Base-by-base conservation (phyloP, 2,329 filamentous ascomycete genomes). In the Chaetomium olivaceum region DNA sequence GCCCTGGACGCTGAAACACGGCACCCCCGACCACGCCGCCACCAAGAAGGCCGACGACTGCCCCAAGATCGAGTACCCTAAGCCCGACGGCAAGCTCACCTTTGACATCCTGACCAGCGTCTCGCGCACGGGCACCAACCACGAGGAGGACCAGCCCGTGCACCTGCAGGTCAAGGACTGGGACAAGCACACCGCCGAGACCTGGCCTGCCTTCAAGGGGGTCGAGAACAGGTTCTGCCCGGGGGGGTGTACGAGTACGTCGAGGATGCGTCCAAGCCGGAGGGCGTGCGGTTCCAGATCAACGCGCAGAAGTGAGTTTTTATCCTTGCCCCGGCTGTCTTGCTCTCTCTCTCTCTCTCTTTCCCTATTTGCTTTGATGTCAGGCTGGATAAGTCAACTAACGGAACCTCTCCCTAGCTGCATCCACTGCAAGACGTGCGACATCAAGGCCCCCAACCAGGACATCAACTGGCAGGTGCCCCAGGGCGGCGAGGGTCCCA, bases 401-500 rank as follows among this genome's bases (percentile, higher is more conserved):
- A 69, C 80, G 3, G n/a, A 74, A 75, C 58, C 1, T n/a, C 27
- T 29, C 27, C 59, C 12, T 72, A 97, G 93, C 80, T 99, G 95
- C 77, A 96, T 99, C 70, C 95, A 99, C 80, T 99, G 95, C 85
- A 99, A 99, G 85, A 99, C 95, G 16, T 99, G 95, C 77, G 95
- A 99, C 78, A 99, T 99, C 81, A 99, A 99, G 82, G 94, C 92
- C 19, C 95, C 95, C 8, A 87, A 89, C 68, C 95, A 99, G 81
- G 95, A 98, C 76, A 98, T 99, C 79, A 97, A 97, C 78, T 97
- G 92, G 92, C 87, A 92, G 72, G 95, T 95, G 36, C 95, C 95
- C 7, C 93, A 97, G 76, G 93, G 95, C 70, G 95, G 94, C 60
- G 95, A 89, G 72, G 87, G 87, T 1, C 87, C 87, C 43, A 89